Evolutionary conservation across 1,284 basidiomycete genomes (phyloP).

Genomic region (Ceratobasidium sp.): DNA sequence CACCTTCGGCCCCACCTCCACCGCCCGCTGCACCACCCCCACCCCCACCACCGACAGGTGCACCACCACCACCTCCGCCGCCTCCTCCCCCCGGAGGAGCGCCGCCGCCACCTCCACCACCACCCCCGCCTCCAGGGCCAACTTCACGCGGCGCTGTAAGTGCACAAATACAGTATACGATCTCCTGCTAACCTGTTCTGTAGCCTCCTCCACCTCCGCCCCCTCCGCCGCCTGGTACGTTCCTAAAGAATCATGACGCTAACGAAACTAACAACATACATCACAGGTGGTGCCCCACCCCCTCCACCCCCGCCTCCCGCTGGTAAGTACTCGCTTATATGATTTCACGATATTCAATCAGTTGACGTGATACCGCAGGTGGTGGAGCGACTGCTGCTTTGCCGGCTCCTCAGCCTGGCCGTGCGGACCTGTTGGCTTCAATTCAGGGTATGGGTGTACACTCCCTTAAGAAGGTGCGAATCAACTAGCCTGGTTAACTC

Average conservation of each 20-base stretch:
- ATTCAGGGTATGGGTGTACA: constrained; percentile 81
- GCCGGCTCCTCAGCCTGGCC: constrained; percentile 57
- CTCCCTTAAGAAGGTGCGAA: constrained; percentile 78
- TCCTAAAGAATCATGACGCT: not conserved
- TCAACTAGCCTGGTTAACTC: not conserved
- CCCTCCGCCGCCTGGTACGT: constrained; percentile 52
- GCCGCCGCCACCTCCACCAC: constrained; percentile 47
- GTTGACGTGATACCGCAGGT: not conserved
- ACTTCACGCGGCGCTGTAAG: constrained; percentile 45
- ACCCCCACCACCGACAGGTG: constrained; percentile 57
- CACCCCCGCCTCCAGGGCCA: constrained; percentile 50
- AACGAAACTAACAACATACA: constrained; percentile 4
- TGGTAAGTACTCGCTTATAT: not conserved
- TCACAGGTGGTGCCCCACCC: constrained; percentile 51
- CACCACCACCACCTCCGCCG: constrained; percentile 55
- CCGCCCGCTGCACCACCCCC: constrained; percentile 58
- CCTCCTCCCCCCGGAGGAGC: constrained; percentile 46
- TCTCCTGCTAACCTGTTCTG: constrained; percentile 46
- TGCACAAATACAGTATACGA: not conserved
- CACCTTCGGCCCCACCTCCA: constrained; percentile 55
- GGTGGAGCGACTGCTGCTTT: constrained; percentile 14
- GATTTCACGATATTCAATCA: not conserved
- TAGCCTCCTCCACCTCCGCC: constrained; percentile 54
- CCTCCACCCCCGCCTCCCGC: constrained; percentile 60
- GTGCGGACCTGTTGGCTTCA: constrained; percentile 74